Percentiles rank a stretch among this genome's conserved stretches.
phyloP scores from a whole-genome alignment of 371 early-diverging fungal genomes.

The Mucor saturninus region DNA sequence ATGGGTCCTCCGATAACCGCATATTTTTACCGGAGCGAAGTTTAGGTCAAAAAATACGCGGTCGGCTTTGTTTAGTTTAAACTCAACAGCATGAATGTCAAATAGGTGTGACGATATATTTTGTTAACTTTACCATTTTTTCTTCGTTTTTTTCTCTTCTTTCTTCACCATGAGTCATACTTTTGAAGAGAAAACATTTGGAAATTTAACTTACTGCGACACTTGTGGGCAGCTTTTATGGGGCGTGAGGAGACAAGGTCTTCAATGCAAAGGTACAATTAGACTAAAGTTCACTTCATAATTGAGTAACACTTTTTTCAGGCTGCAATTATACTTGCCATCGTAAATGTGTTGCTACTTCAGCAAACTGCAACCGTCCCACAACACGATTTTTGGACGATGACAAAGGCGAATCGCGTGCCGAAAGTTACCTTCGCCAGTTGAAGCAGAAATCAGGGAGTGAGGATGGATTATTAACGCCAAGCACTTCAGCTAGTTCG shows the following conservation, averaged over 20 bases:
- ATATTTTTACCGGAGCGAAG: too few relatives aligned
- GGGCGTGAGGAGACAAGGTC: conserved; percentile 28
- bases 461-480: neutral
- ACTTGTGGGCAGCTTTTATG: conserved; percentile 26
- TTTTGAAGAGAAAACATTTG: conserved; percentile 25
- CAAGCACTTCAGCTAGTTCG: too few relatives aligned
- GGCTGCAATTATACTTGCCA: conserved; percentile 27
- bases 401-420: neutral
- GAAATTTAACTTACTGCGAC: conserved; percentile 27
- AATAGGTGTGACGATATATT: neutral
- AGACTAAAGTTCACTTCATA: neutral
- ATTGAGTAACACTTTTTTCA: neutral
- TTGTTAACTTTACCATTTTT: neutral
- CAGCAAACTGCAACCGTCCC: conserved; percentile 10
- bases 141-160: neutral
- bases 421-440: conserved; percentile 14
- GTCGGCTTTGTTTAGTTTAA: too few relatives aligned
- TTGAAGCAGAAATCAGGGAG: neutral
- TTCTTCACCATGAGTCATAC: conserved; percentile 18
- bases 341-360: conserved; percentile 12
- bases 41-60: too few relatives aligned
- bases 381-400: conserved; percentile 14
- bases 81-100: neutral
- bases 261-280: conserved; percentile 26
- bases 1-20: too few relatives aligned